phyloP scores from a whole-genome alignment of 2,329 filamentous ascomycete species.

The Beauveria sp. region DNA sequence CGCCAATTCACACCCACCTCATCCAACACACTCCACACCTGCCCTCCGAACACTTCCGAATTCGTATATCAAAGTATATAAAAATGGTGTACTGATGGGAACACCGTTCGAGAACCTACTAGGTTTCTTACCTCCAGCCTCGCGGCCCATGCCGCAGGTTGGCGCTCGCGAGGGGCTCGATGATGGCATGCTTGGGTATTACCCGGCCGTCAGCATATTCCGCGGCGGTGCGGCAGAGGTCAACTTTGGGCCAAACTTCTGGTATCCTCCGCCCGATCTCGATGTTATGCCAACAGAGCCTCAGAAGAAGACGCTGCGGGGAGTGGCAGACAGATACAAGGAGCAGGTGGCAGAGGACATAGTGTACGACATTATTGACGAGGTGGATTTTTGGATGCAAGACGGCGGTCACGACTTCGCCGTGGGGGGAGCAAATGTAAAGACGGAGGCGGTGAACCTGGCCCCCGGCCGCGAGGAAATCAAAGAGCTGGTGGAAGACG shows the following conservation, averaged over 20 bases:
- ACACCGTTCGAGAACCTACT: constrained; percentile 82
- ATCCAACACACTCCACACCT: constrained; percentile 63
- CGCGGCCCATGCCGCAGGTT: constrained; percentile 60
- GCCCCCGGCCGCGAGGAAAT: constrained; percentile 48
- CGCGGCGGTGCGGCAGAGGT: constrained; percentile 84
- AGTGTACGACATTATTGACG: constrained; percentile 87
- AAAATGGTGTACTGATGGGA: constrained; percentile 81
- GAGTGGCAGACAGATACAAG: constrained; percentile 71
- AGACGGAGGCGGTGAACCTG: constrained; percentile 35
- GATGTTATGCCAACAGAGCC: constrained; percentile 27
- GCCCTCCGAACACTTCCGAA: constrained; percentile 80
- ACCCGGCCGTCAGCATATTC: constrained; percentile 87
- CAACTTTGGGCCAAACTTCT: constrained; percentile 92
- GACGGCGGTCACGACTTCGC: constrained; percentile 49
- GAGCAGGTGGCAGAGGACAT: constrained; percentile 95
- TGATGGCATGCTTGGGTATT: constrained; percentile 92
- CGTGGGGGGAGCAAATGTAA: constrained; percentile 35
- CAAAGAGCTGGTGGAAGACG: constrained; percentile 58
- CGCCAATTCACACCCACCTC: constrained; percentile 51
- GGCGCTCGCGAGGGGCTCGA: constrained; percentile 82
- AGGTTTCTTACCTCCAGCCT: constrained; percentile 86
- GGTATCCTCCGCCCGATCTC: constrained; percentile 66
- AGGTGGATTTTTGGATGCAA: constrained; percentile 82
- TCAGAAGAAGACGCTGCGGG: constrained; percentile 34
- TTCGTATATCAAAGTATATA: constrained; percentile 82